phyloP scores from a whole-genome alignment of 2,329 filamentous ascomycete species.

The Trichocomaceae sp. region DNA sequence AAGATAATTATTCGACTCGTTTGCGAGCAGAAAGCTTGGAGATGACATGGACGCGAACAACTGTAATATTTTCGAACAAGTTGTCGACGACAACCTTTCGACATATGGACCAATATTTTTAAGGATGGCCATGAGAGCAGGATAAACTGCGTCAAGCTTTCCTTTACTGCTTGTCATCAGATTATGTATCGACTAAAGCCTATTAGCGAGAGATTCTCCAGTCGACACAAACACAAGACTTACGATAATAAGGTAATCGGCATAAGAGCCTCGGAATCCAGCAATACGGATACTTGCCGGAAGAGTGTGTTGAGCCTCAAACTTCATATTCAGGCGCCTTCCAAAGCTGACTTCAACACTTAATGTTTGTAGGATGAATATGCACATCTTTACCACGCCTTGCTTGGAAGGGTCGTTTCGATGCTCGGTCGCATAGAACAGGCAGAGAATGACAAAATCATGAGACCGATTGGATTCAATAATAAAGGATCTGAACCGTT shows the following conservation, averaged over 20 bases:
- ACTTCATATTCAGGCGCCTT: conserved; percentile 78
- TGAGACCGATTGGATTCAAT: conserved; percentile 91
- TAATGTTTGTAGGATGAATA: conserved; percentile 91
- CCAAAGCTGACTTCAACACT: conserved; percentile 91
- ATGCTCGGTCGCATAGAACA: conserved; percentile 90
- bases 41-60: conserved; percentile 89
- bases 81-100: conserved; percentile 65
- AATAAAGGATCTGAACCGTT: conserved; percentile 91
- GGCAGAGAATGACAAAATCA: conserved; percentile 81
- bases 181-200: conserved; percentile 70
- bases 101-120: conserved; percentile 87
- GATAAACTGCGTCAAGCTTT: conserved; percentile 83
- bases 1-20: conserved; percentile 80
- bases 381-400: conserved; percentile 90
- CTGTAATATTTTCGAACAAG: conserved; percentile 77
- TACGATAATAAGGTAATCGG: conserved; percentile 86
- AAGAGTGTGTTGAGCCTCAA: conserved; percentile 81
- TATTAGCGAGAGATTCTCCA: conserved; percentile 20
- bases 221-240: neutral
- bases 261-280: conserved; percentile 83
- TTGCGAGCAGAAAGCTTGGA: conserved; percentile 83
- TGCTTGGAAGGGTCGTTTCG: conserved; percentile 81
- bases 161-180: conserved; percentile 89
- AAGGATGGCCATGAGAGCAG: conserved; percentile 82
- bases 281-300: conserved; percentile 73